Base-by-base conservation (phyloP, 805 yeast species). In the Candida schatavii region DNA sequence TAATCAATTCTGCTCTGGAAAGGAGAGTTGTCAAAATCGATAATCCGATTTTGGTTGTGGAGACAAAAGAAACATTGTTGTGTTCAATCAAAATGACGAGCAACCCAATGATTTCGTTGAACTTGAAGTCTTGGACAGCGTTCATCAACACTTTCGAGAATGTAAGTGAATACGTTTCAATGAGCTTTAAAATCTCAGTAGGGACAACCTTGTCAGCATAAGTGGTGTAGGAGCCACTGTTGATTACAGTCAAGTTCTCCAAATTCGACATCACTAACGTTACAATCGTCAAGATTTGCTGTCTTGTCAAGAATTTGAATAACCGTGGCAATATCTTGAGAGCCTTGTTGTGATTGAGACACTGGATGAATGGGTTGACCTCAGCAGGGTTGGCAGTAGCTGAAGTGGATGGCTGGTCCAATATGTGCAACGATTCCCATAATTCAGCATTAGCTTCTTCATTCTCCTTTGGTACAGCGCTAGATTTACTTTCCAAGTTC, bases 1-100 rank as follows among this genome's bases (percentile, higher is more conserved):
- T 83, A 55, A 91, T 85, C 54, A 90, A 77, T 62, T 91, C 97
- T 26, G 96, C 91, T 55, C 97, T 80, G 3, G 97, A 88, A 44
- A 90, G 80, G 47, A 91, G 70, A n/a, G 95, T 87, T 0, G 97
- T 91, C 41, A 91, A 76, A 43, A 91, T 71, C 10, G 96, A 84
- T 52, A 89, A 77, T 17, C 98, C 97, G 50, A 88, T 77, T 63
- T 85, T 87, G 35, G 83, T 77, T 3, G 84, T 77, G 3, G 78
- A 69, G n/a, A 80, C 74, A 79, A 86, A 60, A 7, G 85, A 74
- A 27, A 84, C 80, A 52, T 83, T 83, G 57, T 85, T 84, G 55
- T 80, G 83, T 44, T 79, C 81, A 41, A 87, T 77, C 52, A 88
- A 64, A 38, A 82, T 78, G 39, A 83, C 81, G 48, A 90, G 70